Base-by-base conservation (phyloP, 1,284 basidiomycete genomes). In the Volvariella volvacea region DNA sequence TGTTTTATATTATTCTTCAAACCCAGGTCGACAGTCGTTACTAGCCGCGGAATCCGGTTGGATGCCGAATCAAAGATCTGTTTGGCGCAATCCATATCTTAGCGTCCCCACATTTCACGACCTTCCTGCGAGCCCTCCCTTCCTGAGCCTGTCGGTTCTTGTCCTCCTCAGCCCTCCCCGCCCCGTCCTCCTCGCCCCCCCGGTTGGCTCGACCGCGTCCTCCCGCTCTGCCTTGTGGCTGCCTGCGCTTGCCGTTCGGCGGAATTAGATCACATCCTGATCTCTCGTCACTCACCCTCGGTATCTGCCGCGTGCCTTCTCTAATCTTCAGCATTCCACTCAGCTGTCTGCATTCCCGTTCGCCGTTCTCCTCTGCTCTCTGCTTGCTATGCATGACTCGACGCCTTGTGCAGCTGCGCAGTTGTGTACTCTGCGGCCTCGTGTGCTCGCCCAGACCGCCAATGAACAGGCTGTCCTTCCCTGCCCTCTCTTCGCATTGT, bases 171-270 rank as follows among this genome's bases (percentile, higher is more conserved):
- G 22, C 25, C 7, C 12, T 20, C 4, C 44, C n/a, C 28, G 22
- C 22, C 28, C 19, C 8, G 3, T 15, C 21, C 3, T 33, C 22
- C 8, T 25, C 20, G 15, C 19, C 38, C 28, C 22, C 30, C 22
- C 16, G 2, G 30, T 39, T 33, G 21, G 20, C 39, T 22, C 38
- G 31, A 22, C n/a, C 17, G 51, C 58, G 60, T 61, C 56, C 52
- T 51, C 47, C 50, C 53, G 46, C 48, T 50, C 17, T 17, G 20
- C 56, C 62, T 61, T 67, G 62, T 57, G 60, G 67, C 65, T 58
- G 55, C 64, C 60, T 54, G 51, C 42, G 50, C 14, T 47, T 59
- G 59, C 60, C 59, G 59, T 57, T 63, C 62, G 62, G 63, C 64
- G 58, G 60, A 62, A 54, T 51, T 63, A 64, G 56, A 58, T 61